Evolutionary conservation across 257 asterid species (phyloP).

Genomic region (Petunia axillaris): DNA sequence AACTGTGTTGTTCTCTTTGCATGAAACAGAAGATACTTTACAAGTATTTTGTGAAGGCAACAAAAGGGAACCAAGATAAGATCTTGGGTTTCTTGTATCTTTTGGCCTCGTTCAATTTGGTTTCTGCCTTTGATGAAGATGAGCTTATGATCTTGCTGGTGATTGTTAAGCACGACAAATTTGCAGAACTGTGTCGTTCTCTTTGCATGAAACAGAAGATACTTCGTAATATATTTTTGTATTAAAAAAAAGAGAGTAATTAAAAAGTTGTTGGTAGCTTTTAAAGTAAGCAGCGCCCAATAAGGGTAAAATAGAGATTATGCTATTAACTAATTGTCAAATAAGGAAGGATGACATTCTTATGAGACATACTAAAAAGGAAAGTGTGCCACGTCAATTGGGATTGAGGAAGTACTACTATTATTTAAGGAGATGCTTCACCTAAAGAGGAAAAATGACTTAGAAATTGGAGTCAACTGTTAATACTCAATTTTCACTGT

Average conservation of each 20-base stretch:
- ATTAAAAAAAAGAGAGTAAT: no score
- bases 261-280: no score
- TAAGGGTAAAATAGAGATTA: no score
- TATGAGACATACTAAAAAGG: no score
- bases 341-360: no score
- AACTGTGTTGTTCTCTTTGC: conserved; percentile 35
- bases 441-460: not conserved
- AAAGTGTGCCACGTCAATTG: no score
- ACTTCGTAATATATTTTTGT: conserved; percentile 25
- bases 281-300: no score
- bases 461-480: not conserved
- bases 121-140: conserved; percentile 40
- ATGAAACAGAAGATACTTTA: conserved; percentile 31
- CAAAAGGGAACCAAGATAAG: conserved; percentile 30
- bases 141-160: conserved; percentile 37
- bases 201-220: conserved; percentile 35
- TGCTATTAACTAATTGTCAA: no score
- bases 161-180: conserved; percentile 35
- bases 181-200: conserved; percentile 29
- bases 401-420: no score
- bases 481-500: not conserved
- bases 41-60: not conserved
- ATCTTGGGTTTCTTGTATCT: conserved; percentile 52
- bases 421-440: not conserved
- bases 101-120: conserved; percentile 44